Evolutionary conservation across 2,329 filamentous ascomycete species (phyloP).

Genomic region (Sporothrix inflata): DNA sequence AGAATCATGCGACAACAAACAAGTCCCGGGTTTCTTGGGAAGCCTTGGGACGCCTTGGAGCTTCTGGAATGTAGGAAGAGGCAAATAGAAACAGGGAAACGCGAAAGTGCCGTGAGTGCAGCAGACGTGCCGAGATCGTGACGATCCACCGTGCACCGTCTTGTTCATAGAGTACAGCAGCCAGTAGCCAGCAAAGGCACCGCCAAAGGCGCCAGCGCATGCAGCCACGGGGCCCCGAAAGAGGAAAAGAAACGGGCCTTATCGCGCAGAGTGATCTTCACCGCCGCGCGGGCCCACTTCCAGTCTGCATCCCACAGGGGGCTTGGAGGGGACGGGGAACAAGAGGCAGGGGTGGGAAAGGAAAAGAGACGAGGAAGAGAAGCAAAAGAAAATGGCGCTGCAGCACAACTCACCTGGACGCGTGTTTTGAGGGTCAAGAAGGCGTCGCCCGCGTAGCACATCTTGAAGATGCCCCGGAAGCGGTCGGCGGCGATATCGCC

Average conservation of each 20-base stretch:
- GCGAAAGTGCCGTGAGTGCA: background rate
- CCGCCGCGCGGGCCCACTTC: slow-evolving; percentile 17
- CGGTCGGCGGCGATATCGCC: slow-evolving; percentile 95
- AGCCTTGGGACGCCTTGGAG: background rate
- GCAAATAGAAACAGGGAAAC: slow-evolving; percentile 1
- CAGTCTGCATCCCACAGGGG: slow-evolving; percentile 20
- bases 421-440: slow-evolving; percentile 93
- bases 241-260: background rate
- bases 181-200: background rate
- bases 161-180: background rate
- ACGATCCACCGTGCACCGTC: background rate
- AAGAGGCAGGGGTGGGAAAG: slow-evolving; percentile 7
- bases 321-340: slow-evolving; percentile 20
- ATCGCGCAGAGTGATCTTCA: slow-evolving; percentile 14
- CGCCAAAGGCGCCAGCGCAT: background rate
- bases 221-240: background rate
- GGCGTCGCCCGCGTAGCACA: slow-evolving; percentile 95
- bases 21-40: background rate
- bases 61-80: slow-evolving; percentile 20
- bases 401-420: slow-evolving; percentile 70
- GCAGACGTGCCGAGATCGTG: slow-evolving; percentile 7
- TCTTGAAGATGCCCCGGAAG: slow-evolving; percentile 98
- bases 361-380: slow-evolving; percentile 25
- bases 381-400: slow-evolving; percentile 22
- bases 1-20: slow-evolving; percentile 7